Evolutionary conservation across 139 green algal species (phyloP).

Genomic region (Gonium pectorale): DNA sequence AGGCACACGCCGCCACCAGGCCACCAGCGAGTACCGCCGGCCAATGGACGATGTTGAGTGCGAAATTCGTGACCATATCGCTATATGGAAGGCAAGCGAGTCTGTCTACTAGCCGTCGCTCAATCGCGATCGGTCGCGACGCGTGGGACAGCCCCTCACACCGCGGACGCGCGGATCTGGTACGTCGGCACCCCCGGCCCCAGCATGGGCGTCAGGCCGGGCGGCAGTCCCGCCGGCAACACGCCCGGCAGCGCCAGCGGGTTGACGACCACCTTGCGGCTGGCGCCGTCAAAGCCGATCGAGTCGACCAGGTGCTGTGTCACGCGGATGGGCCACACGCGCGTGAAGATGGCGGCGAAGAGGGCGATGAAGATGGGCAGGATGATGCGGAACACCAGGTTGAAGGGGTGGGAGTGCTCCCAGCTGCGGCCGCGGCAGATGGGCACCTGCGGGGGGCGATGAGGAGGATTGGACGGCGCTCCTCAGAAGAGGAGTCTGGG

Average conservation of each 20-base stretch:
- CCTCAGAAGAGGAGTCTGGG: not conserved
- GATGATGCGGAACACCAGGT: conserved; percentile 47
- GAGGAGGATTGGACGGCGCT: not conserved
- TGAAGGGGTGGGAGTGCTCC: conserved; percentile 12
- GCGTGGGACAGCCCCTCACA: no score
- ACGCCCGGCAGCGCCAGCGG: conserved; percentile 14
- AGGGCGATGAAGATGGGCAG: conserved; percentile 35
- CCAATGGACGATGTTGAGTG: no score
- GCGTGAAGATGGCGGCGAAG: conserved; percentile 14
- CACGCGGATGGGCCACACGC: conserved; percentile 20
- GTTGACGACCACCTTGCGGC: conserved; percentile 34
- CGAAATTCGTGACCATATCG: no score
- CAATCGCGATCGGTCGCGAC: no score
- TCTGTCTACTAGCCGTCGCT: no score
- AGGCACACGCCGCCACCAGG: no score
- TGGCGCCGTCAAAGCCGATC: not conserved
- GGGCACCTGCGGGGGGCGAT: not conserved
- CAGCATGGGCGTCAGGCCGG: no score
- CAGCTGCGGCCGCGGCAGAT: not conserved
- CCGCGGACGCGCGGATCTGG: no score
- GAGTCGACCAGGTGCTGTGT: not conserved
- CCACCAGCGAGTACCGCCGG: no score
- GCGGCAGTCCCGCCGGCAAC: no score
- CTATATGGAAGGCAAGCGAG: no score
- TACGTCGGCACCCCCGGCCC: no score